Evolutionary conservation across 2,329 filamentous ascomycete species (phyloP), one percentile per base, ranked within the genome.

Genomic region (Fusarium veterinarium): DNA sequence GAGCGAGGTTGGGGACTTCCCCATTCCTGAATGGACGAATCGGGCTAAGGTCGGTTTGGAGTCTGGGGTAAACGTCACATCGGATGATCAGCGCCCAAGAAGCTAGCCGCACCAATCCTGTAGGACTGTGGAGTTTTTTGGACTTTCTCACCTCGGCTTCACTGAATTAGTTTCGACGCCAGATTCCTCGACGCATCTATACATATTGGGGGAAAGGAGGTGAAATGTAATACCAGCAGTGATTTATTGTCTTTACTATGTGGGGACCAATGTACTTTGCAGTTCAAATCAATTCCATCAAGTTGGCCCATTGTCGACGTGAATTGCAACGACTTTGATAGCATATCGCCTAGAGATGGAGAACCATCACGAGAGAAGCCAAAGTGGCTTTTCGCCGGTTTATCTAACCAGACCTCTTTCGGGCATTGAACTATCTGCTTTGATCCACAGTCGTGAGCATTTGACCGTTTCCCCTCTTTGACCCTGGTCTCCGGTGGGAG

Each of bases 201-300:
- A 16, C 7, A 49, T 9, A 5, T 31, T 0, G 5, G 3, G 3
- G 5, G 1, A 8, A 10, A 46, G 1, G 11, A 8, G 20, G 6
- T 17, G 25, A n/a, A 8, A 9, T 0, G 6, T 2, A 48, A 12
- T 12, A 7, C 14, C 3, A 46, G 20, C 28, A 23, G 5, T 17
- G 4, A 9, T 42, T 48, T 13, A 9, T 48, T 23, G 14, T 30
- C 8, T 6, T 23, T 17, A 17, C 14, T 48, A n/a, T n/a, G 8
- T 11, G 0, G 3, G 19, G 14, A 8, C 5, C 8, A 5, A 13
- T 14, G 3, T 9, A 13, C 19, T 3, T 4, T 45, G 11, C 3
- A 10, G 19, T 8, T 17, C 28, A 23, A 2, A 0, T 17, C 28
- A 16, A 48, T 16, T 30, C 16, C 5, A 13, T 10, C 1, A 31